Evolutionary conservation across 805 yeast genomes (phyloP), one percentile per base, ranked within the genome.

Genomic region (Huiozyma sinensis): DNA sequence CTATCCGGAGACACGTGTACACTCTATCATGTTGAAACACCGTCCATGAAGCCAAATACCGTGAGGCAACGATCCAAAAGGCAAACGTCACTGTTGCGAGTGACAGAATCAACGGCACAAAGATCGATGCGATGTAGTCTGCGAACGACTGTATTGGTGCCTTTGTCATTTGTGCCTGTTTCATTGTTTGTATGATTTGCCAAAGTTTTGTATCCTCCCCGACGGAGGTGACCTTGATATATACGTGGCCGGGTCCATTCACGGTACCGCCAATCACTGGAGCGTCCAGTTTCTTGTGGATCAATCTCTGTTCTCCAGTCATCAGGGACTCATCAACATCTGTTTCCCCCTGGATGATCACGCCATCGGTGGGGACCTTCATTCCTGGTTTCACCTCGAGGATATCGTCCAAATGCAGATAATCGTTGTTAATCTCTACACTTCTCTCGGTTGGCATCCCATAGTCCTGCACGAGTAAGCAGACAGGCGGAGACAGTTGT

Each of bases 61-160:
- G 31, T 7, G 47, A 42, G 1, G 47, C 4, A 3, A 71, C 35
- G 58, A 67, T 50, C 94, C 94, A 83, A 35, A 72, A 58, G 0
- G 63, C n/a, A 45, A 92, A 81, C 0, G 98, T 89, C 1, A 72
- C 5, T 1, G 75, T 33, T 0, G 95, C 73, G 7, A 94, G 65
- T 0, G 61, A 28, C 29, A 92, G 50, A 12, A 92, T 82, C 1
- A 71, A 60, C 1, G 95, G 94, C 28, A 92, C 97, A 65, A 92
- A 92, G 40, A 76, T 73, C 0, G 94, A 79, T 0, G 97, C 95
- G 38, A 89, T 67, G 43, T 70, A 72, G 63, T 92, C 99, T 1
- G 96, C 95, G 56, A 71, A 83, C 41, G 87, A 70, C 63, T 92
- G 98, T 33, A 90, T 83, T 2, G 97, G 97, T 0, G 97, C 95